phyloP scores from a whole-genome alignment of 169 alveolate genomes.

The Plasmodium chabaudi region DNA sequence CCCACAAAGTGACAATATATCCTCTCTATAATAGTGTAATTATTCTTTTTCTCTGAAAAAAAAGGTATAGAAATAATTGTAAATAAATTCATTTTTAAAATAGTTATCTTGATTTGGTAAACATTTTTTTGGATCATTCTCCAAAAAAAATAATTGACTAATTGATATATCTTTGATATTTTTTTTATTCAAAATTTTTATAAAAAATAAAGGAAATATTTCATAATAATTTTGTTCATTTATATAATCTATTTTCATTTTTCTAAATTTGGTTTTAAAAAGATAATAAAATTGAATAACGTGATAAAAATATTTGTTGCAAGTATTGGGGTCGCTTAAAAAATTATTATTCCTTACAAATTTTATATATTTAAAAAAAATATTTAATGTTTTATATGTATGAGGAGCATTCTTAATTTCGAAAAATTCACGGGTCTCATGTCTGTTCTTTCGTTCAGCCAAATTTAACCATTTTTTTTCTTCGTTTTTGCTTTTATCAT shows the following conservation, averaged over 20 bases:
- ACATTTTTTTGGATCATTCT: neutral
- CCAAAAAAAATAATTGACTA: neutral
- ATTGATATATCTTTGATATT: constrained; percentile 17
- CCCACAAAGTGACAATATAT: too few species aligned
- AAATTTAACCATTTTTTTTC: too few species aligned
- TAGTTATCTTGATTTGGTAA: neutral
- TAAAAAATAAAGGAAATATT: constrained; percentile 30
- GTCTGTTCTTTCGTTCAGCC: neutral
- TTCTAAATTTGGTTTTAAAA: constrained; percentile 23
- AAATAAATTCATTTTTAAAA: constrained; percentile 3
- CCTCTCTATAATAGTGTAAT: too few species aligned
- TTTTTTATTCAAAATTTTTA: constrained; percentile 27
- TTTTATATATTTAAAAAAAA: constrained; percentile 24
- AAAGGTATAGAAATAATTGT: neutral
- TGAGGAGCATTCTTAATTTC: neutral
- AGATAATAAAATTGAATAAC: constrained; percentile 40
- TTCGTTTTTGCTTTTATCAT: too few species aligned
- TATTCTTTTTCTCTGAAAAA: neutral
- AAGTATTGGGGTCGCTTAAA: neutral
- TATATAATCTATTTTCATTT: neutral
- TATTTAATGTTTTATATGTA: neutral
- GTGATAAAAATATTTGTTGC: neutral
- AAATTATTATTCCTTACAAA: constrained; percentile 7
- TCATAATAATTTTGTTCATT: constrained; percentile 17
- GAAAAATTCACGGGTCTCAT: neutral